Percentiles rank a stretch among this genome's conserved stretches.
These are phyloP conservation scores for Oxytropis ochrocephala DNA, from an alignment of 306 rosid genomes.

Conservation along the genomic window DNA sequence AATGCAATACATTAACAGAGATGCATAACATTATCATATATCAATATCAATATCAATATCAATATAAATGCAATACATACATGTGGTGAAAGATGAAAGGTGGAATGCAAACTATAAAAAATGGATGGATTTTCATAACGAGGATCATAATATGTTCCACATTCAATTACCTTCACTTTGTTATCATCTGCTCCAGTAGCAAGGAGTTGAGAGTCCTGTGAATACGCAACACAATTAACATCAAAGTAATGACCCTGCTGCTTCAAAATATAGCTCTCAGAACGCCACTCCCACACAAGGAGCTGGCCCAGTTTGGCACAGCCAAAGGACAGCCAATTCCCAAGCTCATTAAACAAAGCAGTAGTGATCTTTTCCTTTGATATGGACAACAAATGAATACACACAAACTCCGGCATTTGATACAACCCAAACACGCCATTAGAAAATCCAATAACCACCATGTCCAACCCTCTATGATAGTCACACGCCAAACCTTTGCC, in stretches of 20 bases:
- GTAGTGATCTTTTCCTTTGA: conserved; percentile 84
- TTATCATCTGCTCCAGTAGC: conserved; percentile 99
- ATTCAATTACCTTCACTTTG: conserved; percentile 75
- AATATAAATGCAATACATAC: neutral
- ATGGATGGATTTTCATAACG: neutral
- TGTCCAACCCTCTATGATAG: conserved; percentile 70
- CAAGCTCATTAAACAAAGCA: conserved; percentile 71
- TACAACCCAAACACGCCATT: conserved; percentile 83
- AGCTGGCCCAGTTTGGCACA: conserved; percentile 90
- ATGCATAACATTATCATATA: neutral
- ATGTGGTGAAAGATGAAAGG: conserved; percentile 1
- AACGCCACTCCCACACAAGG: conserved; percentile 97
- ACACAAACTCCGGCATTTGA: conserved; percentile 93
- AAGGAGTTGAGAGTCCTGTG: conserved; percentile 73
- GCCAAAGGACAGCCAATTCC: conserved; percentile 87
- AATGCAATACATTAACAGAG: neutral
- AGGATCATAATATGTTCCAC: neutral
- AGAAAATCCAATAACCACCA: conserved; percentile 81
- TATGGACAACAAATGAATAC: conserved; percentile 71
- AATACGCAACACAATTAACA: conserved; percentile 80
- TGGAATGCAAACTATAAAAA: neutral
- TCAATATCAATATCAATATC: neutral
- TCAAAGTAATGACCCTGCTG: conserved; percentile 99
- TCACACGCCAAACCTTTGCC: conserved; percentile 59
- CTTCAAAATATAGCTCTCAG: conserved; percentile 83